These are phyloP conservation scores for Aspergillus nomiae DNA, from an alignment of 2,329 filamentous ascomycete genomes.

Conservation along the genomic window DNA sequence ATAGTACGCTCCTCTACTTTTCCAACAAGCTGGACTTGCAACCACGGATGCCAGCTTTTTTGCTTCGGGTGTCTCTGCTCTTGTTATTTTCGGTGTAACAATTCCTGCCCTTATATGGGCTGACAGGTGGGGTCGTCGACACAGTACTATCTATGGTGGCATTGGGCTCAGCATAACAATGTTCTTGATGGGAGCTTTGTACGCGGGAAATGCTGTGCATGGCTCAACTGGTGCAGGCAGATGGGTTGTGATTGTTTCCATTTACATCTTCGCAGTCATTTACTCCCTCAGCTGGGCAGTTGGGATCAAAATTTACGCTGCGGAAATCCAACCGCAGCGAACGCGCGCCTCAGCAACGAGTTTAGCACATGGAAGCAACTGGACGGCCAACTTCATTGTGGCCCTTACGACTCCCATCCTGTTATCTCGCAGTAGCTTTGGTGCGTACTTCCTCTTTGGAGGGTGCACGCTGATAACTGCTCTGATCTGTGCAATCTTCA, in stretches of 20 bases:
- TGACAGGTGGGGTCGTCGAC: constrained; percentile 60
- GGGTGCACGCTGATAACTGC: constrained; percentile 43
- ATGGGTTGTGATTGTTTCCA: constrained; percentile 34
- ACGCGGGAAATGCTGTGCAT: constrained; percentile 35
- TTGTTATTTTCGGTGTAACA: constrained; percentile 60
- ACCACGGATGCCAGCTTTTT: constrained; percentile 59
- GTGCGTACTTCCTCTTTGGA: constrained; percentile 52
- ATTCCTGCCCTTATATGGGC: constrained; percentile 59
- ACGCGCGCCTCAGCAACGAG: constrained; percentile 59
- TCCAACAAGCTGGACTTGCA: constrained; percentile 60
- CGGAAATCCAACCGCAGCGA: constrained; percentile 59
- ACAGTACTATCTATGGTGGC: constrained; percentile 57
- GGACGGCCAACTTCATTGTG: constrained; percentile 46
- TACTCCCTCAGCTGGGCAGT: constrained; percentile 55
- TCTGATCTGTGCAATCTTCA: constrained; percentile 44
- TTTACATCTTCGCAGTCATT: constrained; percentile 31
- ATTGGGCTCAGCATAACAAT: constrained; percentile 48
- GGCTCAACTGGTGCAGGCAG: constrained; percentile 28
- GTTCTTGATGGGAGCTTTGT: constrained; percentile 37
- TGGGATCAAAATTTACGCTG: constrained; percentile 57
- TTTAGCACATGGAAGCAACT: constrained; percentile 48
- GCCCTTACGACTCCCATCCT: constrained; percentile 49
- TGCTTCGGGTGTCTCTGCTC: constrained; percentile 62
- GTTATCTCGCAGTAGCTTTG: constrained; percentile 45
- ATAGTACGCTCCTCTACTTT: constrained; percentile 63